Evolutionary conservation across 2,329 filamentous ascomycete species (phyloP).

Genomic region (Apiospora saccharicola): DNA sequence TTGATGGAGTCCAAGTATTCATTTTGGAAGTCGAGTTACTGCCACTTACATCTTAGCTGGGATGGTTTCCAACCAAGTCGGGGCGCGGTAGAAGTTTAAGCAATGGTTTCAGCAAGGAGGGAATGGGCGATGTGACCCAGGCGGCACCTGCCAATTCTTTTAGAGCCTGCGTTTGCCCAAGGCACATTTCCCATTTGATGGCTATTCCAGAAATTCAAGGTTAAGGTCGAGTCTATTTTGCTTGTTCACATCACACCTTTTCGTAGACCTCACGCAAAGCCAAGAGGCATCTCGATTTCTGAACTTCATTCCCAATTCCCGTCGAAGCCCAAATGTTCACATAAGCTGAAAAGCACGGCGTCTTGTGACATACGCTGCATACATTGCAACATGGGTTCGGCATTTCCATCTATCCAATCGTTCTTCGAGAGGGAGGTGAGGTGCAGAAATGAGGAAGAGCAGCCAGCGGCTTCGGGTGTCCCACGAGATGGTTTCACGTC

Average conservation of each 20-base stretch:
- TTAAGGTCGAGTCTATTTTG: neutral
- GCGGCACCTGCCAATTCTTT: neutral
- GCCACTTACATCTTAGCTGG: neutral
- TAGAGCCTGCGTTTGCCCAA: neutral
- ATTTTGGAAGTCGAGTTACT: too few species aligned
- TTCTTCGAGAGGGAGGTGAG: constrained; percentile 43
- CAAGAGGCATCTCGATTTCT: neutral
- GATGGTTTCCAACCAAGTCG: neutral
- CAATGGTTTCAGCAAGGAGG: neutral
- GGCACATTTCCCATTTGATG: neutral
- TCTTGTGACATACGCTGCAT: neutral
- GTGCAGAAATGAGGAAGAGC: constrained; percentile 20
- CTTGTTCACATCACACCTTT: neutral
- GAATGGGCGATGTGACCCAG: neutral
- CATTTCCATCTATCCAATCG: constrained; percentile 44
- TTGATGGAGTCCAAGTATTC: neutral
- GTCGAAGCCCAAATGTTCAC: neutral
- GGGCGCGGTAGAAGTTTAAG: neutral
- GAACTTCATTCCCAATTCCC: neutral
- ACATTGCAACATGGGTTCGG: constrained; percentile 32
- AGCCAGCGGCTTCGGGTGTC: constrained; percentile 27
- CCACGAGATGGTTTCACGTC: constrained; percentile 61
- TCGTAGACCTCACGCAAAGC: neutral
- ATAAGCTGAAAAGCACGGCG: neutral
- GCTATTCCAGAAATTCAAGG: neutral